These are phyloP conservation scores for Viola pubescens DNA, from an alignment of 441 rosid genomes.

Conservation along the genomic window DNA sequence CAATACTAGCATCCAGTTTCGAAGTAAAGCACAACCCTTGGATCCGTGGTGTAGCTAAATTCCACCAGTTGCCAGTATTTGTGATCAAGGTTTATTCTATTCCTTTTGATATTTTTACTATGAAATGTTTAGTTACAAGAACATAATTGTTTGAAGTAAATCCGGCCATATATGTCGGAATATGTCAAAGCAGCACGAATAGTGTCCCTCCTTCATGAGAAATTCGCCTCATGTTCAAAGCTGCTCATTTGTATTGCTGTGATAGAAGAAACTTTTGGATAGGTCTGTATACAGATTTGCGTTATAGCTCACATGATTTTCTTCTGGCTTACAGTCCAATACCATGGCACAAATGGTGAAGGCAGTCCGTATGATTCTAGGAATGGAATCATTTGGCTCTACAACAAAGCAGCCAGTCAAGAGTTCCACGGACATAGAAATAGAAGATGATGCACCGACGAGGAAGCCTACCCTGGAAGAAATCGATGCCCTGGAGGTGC, in stretches of 20 bases:
- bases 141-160: background rate
- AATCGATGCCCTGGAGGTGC: constrained; percentile 93
- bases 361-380: constrained; percentile 82
- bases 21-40: constrained; percentile 79
- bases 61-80: constrained; percentile 65
- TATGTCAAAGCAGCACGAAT: background rate
- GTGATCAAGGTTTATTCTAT: constrained; percentile 57
- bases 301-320: constrained; percentile 8
- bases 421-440: constrained; percentile 49
- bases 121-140: background rate
- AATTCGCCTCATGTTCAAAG: no score
- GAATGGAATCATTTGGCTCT: constrained; percentile 56
- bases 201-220: no score
- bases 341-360: constrained; percentile 97
- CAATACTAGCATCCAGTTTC: constrained; percentile 64
- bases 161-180: background rate
- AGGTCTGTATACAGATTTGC: background rate
- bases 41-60: constrained; percentile 77
- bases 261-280: background rate
- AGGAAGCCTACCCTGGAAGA: constrained; percentile 87
- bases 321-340: constrained; percentile 50
- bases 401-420: constrained; percentile 27
- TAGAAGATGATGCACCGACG: constrained; percentile 76
- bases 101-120: background rate
- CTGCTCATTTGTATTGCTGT: background rate